A percentile compares a stretch with the other conserved stretches of the same genome.
Conservation (phyloP, 176 grass and related monocot genomes). For the Alloteropsis semialata region DNA sequence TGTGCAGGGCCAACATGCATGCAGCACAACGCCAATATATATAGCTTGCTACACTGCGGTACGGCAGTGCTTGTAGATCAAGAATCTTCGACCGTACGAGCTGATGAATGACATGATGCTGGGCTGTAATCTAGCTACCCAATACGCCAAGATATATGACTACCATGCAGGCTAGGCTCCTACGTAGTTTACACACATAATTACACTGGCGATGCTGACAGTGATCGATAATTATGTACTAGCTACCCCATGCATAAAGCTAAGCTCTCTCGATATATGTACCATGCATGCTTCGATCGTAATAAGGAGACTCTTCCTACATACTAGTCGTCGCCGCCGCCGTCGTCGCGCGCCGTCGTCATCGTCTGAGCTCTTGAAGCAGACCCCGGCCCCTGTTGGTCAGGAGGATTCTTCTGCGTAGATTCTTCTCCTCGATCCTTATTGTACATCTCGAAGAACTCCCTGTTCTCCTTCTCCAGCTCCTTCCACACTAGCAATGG, state of each 20-base stretch:
- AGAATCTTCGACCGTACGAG: neutral
- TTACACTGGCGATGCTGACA: neutral
- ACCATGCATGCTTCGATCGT: neutral
- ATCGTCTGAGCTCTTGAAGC: neutral
- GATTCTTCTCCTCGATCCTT: slow-evolving; percentile 34
- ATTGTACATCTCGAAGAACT: slow-evolving; percentile 74
- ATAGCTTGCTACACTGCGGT: neutral
- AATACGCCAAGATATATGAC: neutral
- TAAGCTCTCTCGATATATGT: neutral
- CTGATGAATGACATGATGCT: neutral
- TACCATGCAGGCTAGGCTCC: neutral
- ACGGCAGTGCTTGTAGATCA: neutral
- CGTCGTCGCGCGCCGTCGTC: neutral
- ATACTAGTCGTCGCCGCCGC: neutral
- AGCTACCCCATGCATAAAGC: neutral
- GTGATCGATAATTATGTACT: neutral
- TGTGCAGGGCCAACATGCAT: neutral
- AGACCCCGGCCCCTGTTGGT: neutral
- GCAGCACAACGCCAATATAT: neutral
- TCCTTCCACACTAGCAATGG: slow-evolving; percentile 65
- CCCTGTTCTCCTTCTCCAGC: slow-evolving; percentile 85
- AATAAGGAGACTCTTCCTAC: neutral
- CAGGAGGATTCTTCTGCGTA: slow-evolving; percentile 4
- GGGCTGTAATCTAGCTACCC: neutral
- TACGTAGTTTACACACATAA: neutral